Percentiles rank a stretch among this genome's conserved stretches.
Conservation (phyloP, 225 moss, liverwort and hornwort genomes). For the Pseudoscleropodium purum region DNA sequence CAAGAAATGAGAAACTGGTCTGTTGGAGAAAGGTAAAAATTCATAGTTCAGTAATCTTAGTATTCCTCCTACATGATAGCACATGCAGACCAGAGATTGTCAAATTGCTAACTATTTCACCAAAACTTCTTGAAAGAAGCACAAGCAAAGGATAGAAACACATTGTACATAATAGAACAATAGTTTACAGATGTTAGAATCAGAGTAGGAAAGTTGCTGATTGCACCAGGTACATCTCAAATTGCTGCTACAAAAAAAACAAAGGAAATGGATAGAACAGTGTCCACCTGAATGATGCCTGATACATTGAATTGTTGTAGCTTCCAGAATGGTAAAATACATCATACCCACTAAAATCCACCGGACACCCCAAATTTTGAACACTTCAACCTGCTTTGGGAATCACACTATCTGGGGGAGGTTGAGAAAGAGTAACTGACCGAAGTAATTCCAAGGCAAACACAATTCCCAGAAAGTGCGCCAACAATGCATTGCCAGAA, state of each 20-base stretch:
- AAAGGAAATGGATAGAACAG: not conserved
- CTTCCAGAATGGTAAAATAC: constrained; percentile 2
- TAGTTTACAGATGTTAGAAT: not conserved
- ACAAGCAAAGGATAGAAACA: not conserved
- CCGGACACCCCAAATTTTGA: not conserved
- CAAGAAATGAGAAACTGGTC: not conserved
- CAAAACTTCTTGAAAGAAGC: not conserved
- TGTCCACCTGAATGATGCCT: constrained; percentile 2
- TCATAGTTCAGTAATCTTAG: not conserved
- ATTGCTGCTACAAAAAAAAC: not conserved
- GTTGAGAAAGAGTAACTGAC: constrained; percentile 85
- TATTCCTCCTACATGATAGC: not conserved
- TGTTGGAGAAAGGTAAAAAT: not conserved
- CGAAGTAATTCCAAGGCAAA: constrained; percentile 89
- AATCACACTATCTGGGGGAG: constrained; percentile 79
- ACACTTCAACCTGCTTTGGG: constrained; percentile 56
- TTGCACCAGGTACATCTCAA: not conserved
- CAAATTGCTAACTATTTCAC: not conserved
- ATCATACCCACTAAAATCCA: not conserved
- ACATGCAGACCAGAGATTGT: not conserved
- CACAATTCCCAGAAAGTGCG: constrained; percentile 82
- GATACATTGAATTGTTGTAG: constrained; percentile 6
- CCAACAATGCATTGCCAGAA: constrained; percentile 79
- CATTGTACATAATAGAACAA: not conserved
- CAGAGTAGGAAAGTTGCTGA: not conserved